Base-by-base conservation (phyloP, 1,284 basidiomycete genomes). In the Irpex rosettiformis region DNA sequence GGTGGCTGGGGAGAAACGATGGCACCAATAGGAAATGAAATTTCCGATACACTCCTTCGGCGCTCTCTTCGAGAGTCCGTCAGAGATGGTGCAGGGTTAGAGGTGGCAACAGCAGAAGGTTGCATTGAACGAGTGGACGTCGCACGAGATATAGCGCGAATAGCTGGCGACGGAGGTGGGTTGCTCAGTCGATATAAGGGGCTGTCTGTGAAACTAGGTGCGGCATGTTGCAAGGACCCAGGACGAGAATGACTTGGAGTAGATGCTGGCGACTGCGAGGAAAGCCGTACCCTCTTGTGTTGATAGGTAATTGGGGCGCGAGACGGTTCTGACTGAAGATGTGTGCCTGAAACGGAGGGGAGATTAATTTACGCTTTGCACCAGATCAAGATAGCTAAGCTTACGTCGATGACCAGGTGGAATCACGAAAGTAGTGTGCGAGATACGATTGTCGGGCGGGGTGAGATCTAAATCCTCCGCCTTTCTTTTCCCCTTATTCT, bases 11-110 rank as follows among this genome's bases (percentile, higher is more conserved):
- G 89, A 10, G 86, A 84, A 47, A 91, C 77, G 61, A 90, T 76
- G 4, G 89, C 89, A 55, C 85, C 87, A 56, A 91, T 80, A 4
- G 89, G 89, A 40, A 91, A 89, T n/a, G 89, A 91, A 28, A 68
- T 63, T 56, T 72, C 66, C 2, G 71, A 72, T 45, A 67, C 59
- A 55, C 67, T 71, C 24, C 66, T 65, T 51, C 67, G 68, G 13
- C 66, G 59, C 22, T 65, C 67, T 21, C 61, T 42, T 24, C 57
- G 54, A 48, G 62, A 55, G 40, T 64, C 63, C 22, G 61, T 27
- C 5, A 59, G 57, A n/a, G 67, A 67, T 54, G 67, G 58, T 22
- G 62, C 58, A n/a, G n/a, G n/a, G 52, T 40, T 40, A 16, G 56
- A 54, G 49, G 56, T 66, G 64, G 64, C 69, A 65, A 57, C 66